Evolutionary conservation across 1,284 basidiomycete genomes (phyloP), one percentile per base, ranked within the genome.

Genomic region (Apiotrichum gamsii): DNA sequence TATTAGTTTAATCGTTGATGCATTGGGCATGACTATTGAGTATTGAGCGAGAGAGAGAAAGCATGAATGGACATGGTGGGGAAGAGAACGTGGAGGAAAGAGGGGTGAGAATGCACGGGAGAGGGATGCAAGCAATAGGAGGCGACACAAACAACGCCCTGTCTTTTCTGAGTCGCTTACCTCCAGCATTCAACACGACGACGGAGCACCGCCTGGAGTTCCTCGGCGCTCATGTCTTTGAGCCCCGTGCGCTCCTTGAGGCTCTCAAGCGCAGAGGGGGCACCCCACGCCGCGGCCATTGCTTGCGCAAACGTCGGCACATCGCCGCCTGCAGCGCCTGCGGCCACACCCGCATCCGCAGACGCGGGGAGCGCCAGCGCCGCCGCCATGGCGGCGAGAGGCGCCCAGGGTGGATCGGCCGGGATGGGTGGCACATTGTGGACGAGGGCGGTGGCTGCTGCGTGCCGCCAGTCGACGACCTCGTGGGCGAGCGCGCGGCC

Each of bases 381-480:
- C 39, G 79, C 76, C 10, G 79, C 83, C 10, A 84, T 82, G 48
- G 84, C 80, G 10, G 83, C 65, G 30, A 91, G 72, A 39, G 76
- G 77, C 46, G 76, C 72, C 88, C 89, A 91, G 3, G 87, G 84
- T 0, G 76, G 77, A 8, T 85, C 82, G 5, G 80, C 74, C 13
- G 80, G 74, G 21, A 71, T 49, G 16, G 61, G 42, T 69, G 58
- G 30, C 74, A n/a, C 23, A 14, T 8, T 24, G 21, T 14, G 15
- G 25, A 6, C 11, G 25, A 28, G 25, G 4, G 13, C 31, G n/a
- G 14, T 11, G 31, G 79, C 77, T 48, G 82, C 85, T 2, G 84
- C 83, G 63, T 87, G 82, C 3, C 82, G 77, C 86, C 87, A 91
- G 16, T 89, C 75, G 56, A 82, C 79, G 52, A 83, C 81, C 67